Conservation (phyloP, 441 rosid genomes). For the Metrosideros polymorpha region DNA sequence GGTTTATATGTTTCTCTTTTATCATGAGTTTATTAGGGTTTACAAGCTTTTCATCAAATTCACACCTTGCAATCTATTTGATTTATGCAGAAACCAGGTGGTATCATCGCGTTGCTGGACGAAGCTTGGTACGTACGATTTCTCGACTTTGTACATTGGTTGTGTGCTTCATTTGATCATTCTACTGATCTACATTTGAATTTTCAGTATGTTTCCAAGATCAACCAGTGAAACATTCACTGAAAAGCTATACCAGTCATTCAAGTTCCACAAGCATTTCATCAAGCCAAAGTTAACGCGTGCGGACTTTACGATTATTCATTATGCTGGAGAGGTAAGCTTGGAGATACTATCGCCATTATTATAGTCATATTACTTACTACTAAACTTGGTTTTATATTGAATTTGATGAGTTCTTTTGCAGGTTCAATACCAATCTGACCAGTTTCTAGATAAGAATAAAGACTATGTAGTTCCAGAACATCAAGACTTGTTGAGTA, state of each 20-base stretch:
- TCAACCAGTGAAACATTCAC: slow-evolving; percentile 67
- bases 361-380: background rate
- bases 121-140: slow-evolving; percentile 50
- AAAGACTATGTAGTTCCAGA: slow-evolving; percentile 72
- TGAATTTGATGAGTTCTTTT: slow-evolving; percentile 12
- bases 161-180: slow-evolving; percentile 7
- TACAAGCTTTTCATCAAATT: background rate
- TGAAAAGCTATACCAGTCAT: slow-evolving; percentile 65
- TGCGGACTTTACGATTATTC: slow-evolving; percentile 51
- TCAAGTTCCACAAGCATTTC: slow-evolving; percentile 57
- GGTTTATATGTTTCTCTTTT: background rate
- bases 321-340: slow-evolving; percentile 74
- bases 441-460: slow-evolving; percentile 69
- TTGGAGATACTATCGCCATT: background rate
- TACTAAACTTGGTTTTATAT: background rate
- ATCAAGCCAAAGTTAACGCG: slow-evolving; percentile 58
- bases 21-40: background rate
- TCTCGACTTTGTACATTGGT: background rate
- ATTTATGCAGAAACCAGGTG: slow-evolving; percentile 62
- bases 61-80: background rate
- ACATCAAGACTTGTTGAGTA: slow-evolving; percentile 64
- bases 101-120: slow-evolving; percentile 70
- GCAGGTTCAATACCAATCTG: slow-evolving; percentile 69
- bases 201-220: slow-evolving; percentile 65
- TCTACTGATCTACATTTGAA: background rate